Evolutionary conservation across 2,329 filamentous ascomycete species (phyloP), one percentile per base, ranked within the genome.

Genomic region (Aspergillus sp.): DNA sequence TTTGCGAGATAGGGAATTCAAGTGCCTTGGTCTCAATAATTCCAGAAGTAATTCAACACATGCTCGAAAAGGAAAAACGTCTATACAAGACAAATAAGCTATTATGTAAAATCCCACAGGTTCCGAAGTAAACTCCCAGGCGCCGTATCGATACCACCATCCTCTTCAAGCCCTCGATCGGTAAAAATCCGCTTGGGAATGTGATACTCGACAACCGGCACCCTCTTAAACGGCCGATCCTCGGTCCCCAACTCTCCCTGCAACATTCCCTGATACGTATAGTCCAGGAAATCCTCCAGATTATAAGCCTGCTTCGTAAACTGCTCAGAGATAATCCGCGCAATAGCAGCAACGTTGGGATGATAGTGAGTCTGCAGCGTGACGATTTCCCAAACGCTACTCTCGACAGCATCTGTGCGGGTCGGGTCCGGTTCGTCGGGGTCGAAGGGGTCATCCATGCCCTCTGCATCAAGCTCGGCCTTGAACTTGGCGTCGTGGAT

Each of bases 271-370:
- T 70, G 65, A 69, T 97, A 98, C 0, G 88, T 91, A 66, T 97
- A 90, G 63, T 98, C 93, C 43, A 97, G 72, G 69, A 98, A 98
- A 64, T 98, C 93, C 64, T 98, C 93, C n/a, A 96, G 72, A 59
- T 90, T 93, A 69, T 97, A 98, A 2, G 85, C 80, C 57, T 90
- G 84, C 72, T 98, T 98, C 2, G 93, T 98, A 67, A 97, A 98
- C 66, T 97, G 93, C 70, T 97, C 90, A 2, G 88, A 88, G 49
- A 98, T 83, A 54, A 98, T 95, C 69, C 90, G 93, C 41, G 90
- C 86, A 57, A 98, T 83, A 2, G 90, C 93, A 0, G 91, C 90
- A 20, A 98, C 89, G 59, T 97, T 98, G 12, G 94, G 93, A 64
- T 98, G 93, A 68, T 95, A 97, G 68, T 98, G 94, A 1, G 83